Evolutionary conservation across 768 basidiomycete species (phyloP), one percentile per base, ranked within the genome.

Genomic region (Tricholoma sp.): DNA sequence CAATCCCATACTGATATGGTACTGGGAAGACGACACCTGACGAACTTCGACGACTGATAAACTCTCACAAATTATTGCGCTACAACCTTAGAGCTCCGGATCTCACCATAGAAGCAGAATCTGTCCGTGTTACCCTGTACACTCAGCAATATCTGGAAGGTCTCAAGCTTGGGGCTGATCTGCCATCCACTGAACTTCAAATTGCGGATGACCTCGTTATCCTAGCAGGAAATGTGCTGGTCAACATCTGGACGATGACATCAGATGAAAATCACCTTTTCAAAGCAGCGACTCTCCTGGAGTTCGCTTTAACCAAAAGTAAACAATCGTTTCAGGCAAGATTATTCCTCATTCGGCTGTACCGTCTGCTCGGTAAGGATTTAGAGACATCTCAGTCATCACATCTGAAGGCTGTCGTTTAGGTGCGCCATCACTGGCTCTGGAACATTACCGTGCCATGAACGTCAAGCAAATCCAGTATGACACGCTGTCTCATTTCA

Each of bases 401-500:
- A 18, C 31, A 29, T 8, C 31, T 50, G 18, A 10, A 52, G 9
- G 44, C 10, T 57, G n/a, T 33, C 52, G 37, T 28, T 11, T 61
- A 93, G 92, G 89, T 56, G 87, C 89, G 13, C 78, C 91, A 0
- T 80, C 83, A 4, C 70, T 83, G 41, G 86, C 90, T 3, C 61
- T 93, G 59, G 86, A 91, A 53, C 91, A 94, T 64, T 95, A 92
- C 66, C 83, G 84, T 29, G 72, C 75, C 20, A 77, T 95, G 74
- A 83, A 85, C 58, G 75, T 91, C 59, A 94, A 94, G 67, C 88
- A 91, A 63, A 80, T 95, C 20, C 93, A 96, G 67, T 81, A 88
- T 56, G 94, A 97, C 64, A 96, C 94, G 0, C 76, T 97, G 7
- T 91, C 91, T 1, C 91, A 96, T 66, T 80, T 91, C 54, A 70